Evolutionary conservation across 2,329 filamentous ascomycete species (phyloP).

Genomic region (Clathrospora elynae): DNA sequence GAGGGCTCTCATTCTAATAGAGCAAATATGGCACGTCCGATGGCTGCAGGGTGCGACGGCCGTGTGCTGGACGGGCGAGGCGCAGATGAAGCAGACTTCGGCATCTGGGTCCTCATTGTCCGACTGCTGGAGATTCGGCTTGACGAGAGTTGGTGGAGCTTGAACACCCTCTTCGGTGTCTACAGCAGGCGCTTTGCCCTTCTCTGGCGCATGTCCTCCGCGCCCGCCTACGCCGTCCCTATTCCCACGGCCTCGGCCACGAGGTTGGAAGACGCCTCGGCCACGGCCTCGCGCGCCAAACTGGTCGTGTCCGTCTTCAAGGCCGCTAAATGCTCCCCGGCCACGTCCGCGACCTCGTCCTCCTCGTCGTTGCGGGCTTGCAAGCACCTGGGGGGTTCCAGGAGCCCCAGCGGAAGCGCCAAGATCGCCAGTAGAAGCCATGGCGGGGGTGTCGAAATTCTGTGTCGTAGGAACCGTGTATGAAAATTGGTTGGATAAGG

Average conservation of each 20-base stretch:
- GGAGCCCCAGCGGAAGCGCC: constrained; percentile 25
- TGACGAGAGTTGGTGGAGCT: constrained; percentile 3
- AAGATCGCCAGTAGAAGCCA: constrained; percentile 35
- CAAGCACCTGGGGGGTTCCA: constrained; percentile 31
- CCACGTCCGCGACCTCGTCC: constrained; percentile 40
- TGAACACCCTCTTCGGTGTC: constrained; percentile 16
- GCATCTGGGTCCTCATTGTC: constrained; percentile 54
- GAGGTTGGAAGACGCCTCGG: constrained; percentile 41
- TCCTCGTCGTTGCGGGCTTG: constrained; percentile 36
- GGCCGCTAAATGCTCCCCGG: constrained; percentile 28
- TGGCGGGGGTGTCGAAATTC: constrained; percentile 34
- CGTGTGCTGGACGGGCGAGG: constrained; percentile 84
- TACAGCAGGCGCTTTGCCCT: constrained; percentile 33
- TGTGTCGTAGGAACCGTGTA: constrained; percentile 4
- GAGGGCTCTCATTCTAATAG: constrained; percentile 84
- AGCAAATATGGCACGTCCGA: constrained; percentile 94
- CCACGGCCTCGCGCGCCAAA: constrained; percentile 38
- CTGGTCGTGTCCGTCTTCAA: constrained; percentile 28
- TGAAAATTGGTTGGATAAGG: constrained; percentile 1
- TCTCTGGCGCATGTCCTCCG: constrained; percentile 31
- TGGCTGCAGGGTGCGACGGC: constrained; percentile 95
- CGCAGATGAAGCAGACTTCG: constrained; percentile 96
- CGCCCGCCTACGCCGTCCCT: constrained; percentile 42
- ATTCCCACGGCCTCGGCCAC: constrained; percentile 41
- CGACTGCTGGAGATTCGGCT: constrained; percentile 9